These are phyloP conservation scores for Candida boidinii DNA, from an alignment of 805 yeast genomes.

Conservation along the genomic window DNA sequence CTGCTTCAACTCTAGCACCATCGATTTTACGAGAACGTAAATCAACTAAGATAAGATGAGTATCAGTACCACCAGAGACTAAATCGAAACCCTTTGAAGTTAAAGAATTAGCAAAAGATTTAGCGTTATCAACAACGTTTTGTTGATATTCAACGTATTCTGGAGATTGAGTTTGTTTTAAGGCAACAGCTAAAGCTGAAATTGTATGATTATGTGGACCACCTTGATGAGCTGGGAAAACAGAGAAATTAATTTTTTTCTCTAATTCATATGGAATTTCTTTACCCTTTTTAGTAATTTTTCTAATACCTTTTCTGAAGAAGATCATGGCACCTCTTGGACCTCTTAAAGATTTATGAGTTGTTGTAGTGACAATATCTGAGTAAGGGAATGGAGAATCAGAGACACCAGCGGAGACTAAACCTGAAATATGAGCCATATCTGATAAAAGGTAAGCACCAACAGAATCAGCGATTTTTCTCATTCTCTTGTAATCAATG, in stretches of 20 bases:
- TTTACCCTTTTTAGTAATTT: constrained; percentile 76
- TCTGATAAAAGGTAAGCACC: constrained; percentile 91
- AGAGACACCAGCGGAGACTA: constrained; percentile 89
- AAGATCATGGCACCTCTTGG: constrained; percentile 99
- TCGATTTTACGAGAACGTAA: constrained; percentile 75
- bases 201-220: constrained; percentile 99
- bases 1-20: constrained; percentile 93
- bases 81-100: constrained; percentile 57
- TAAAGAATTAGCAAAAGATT: constrained; percentile 64
- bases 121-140: constrained; percentile 75
- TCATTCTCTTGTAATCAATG: constrained; percentile 85
- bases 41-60: constrained; percentile 83
- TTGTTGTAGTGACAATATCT: constrained; percentile 95
- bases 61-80: constrained; percentile 92
- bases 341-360: constrained; percentile 96
- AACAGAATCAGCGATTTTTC: constrained; percentile 82
- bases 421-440: constrained; percentile 97
- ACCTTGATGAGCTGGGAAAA: constrained; percentile 99
- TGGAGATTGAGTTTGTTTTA: constrained; percentile 84
- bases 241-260: constrained; percentile 88
- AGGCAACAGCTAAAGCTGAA: constrained; percentile 90
- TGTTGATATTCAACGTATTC: constrained; percentile 83
- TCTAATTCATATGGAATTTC: constrained; percentile 83
- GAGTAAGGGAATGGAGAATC: constrained; percentile 90
- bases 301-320: constrained; percentile 89